phyloP scores from a whole-genome alignment of 2,329 filamentous ascomycete genomes.

The Chaetomium strumarium region DNA sequence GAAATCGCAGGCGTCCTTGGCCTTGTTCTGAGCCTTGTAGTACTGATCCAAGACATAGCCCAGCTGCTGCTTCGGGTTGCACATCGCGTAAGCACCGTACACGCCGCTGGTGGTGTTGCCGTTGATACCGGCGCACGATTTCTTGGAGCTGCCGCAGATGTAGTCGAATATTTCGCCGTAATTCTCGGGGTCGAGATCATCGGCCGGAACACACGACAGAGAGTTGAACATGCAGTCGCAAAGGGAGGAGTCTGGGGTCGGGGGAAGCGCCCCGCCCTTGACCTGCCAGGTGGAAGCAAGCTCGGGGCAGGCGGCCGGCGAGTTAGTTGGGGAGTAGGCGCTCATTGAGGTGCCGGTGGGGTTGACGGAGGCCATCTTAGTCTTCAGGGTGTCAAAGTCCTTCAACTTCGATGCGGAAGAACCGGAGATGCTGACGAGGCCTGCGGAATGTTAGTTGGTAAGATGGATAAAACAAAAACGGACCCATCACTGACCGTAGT shows the following conservation, averaged over 20 bases:
- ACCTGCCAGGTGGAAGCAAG: constrained; percentile 63
- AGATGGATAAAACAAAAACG: not conserved
- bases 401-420: constrained; percentile 58
- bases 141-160: constrained; percentile 57
- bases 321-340: constrained; percentile 70
- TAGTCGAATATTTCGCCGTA: constrained; percentile 66
- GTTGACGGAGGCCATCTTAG: constrained; percentile 60
- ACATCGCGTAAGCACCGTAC: constrained; percentile 77
- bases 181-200: constrained; percentile 49
- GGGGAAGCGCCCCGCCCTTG: constrained; percentile 62
- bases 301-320: constrained; percentile 64
- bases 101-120: constrained; percentile 60
- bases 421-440: constrained; percentile 57
- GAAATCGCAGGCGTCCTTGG: constrained; percentile 62
- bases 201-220: constrained; percentile 63
- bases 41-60: constrained; percentile 69
- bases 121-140: constrained; percentile 61
- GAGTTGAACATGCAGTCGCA: constrained; percentile 81
- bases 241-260: constrained; percentile 68
- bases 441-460: constrained; percentile 32
- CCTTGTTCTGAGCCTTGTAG: constrained; percentile 53
- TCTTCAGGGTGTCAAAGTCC: constrained; percentile 70
- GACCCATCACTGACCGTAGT: constrained; percentile 75
- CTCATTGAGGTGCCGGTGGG: constrained; percentile 60
- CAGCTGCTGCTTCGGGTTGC: constrained; percentile 63